phyloP scores from a whole-genome alignment of 768 basidiomycete genomes.

The Kwoniella dendrophila region DNA sequence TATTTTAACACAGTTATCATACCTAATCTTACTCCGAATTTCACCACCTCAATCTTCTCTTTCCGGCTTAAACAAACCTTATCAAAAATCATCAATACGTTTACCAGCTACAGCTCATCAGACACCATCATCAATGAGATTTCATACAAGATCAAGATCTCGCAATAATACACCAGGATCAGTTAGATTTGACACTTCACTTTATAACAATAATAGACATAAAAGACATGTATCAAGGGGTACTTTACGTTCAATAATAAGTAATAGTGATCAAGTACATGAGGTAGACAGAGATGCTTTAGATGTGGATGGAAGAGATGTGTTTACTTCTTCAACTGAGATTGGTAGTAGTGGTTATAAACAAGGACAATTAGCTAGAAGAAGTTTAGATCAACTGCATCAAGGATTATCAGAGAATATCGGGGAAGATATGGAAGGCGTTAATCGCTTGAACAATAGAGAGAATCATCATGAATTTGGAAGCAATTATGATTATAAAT shows the following conservation, averaged over 20 bases:
- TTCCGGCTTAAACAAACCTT: constrained; percentile 14
- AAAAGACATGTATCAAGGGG: constrained; percentile 13
- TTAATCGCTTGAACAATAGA: too few species aligned
- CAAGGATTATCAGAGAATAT: background rate
- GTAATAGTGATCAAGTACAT: background rate
- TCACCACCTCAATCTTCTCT: constrained; percentile 28
- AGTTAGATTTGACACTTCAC: background rate
- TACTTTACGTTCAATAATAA: constrained; percentile 1
- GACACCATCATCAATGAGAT: constrained; percentile 13
- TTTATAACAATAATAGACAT: background rate
- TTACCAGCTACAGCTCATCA: constrained; percentile 3
- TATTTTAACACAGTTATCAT: constrained; percentile 25
- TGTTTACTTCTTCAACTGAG: constrained; percentile 9
- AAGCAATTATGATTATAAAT: too few species aligned
- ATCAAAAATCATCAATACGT: constrained; percentile 12
- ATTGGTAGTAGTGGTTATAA: background rate
- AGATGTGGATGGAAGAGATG: background rate
- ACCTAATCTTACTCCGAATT: constrained; percentile 41
- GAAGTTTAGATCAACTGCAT: background rate
- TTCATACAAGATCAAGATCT: background rate
- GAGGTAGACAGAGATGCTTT: background rate
- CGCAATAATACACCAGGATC: background rate
- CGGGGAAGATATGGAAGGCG: too few species aligned
- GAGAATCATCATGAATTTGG: too few species aligned
- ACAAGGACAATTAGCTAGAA: background rate